A percentile compares a stretch with the other conserved stretches of the same genome.
Evolutionary conservation across 1,284 basidiomycete genomes (phyloP).

Genomic region (Somion occarium): DNA sequence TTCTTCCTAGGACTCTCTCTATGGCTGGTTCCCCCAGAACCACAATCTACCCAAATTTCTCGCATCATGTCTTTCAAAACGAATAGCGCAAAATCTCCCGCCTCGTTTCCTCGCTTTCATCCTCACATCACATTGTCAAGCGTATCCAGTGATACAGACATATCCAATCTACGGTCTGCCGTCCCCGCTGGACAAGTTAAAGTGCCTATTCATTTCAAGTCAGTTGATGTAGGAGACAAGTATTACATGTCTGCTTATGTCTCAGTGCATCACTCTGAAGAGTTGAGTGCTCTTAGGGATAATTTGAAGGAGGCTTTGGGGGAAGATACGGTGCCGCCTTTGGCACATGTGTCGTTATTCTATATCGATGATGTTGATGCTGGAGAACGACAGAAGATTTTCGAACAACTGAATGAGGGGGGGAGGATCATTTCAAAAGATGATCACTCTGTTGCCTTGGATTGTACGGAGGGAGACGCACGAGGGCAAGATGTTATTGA

Average conservation of each 20-base stretch:
- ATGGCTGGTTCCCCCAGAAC: not conserved
- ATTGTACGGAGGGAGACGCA: slow-evolving; percentile 22
- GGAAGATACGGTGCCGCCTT: slow-evolving; percentile 41
- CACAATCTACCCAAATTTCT: slow-evolving; percentile 27
- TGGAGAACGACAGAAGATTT: slow-evolving; percentile 29
- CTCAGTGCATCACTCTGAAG: slow-evolving; percentile 39
- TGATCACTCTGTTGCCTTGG: slow-evolving; percentile 26
- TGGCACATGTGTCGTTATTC: slow-evolving; percentile 66
- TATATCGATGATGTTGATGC: slow-evolving; percentile 63
- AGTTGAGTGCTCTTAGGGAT: slow-evolving; percentile 44
- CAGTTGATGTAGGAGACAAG: slow-evolving; percentile 49
- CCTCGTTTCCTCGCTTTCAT: slow-evolving; percentile 54
- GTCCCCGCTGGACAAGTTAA: slow-evolving; percentile 28
- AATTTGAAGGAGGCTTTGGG: slow-evolving; percentile 30
- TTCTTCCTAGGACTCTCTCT: not conserved
- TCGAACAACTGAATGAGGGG: slow-evolving; percentile 32
- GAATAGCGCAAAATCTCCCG: slow-evolving; percentile 18
- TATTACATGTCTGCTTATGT: slow-evolving; percentile 72
- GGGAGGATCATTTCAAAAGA: slow-evolving; percentile 28
- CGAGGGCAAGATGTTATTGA: slow-evolving; percentile 27
- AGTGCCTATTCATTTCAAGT: slow-evolving; percentile 43
- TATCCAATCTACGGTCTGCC: slow-evolving; percentile 29
- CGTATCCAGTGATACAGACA: slow-evolving; percentile 29
- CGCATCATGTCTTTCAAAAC: slow-evolving; percentile 24
- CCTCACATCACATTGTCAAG: slow-evolving; percentile 70